These are phyloP conservation scores for Yarrowia sp. DNA, from an alignment of 805 yeast species.

Conservation along the genomic window DNA sequence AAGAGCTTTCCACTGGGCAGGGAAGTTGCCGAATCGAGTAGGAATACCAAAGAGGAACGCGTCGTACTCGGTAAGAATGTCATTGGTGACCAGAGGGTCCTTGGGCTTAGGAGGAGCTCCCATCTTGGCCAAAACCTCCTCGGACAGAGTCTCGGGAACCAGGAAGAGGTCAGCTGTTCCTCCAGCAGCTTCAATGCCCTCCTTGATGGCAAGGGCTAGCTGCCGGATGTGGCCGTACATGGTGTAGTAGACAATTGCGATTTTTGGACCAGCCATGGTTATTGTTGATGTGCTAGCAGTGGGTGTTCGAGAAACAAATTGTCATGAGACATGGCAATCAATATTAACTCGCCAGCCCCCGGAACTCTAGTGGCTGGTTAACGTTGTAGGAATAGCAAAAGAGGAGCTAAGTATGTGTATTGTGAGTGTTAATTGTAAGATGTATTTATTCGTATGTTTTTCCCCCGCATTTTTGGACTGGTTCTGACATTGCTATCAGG, in stretches of 20 bases:
- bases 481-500: background rate
- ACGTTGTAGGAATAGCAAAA: no score
- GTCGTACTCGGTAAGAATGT: slow-evolving; percentile 60
- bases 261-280: slow-evolving; percentile 47
- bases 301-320: no score
- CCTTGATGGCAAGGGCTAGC: slow-evolving; percentile 65
- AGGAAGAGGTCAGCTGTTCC: slow-evolving; percentile 69
- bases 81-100: slow-evolving; percentile 51
- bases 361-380: no score
- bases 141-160: slow-evolving; percentile 72
- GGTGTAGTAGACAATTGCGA: slow-evolving; percentile 78
- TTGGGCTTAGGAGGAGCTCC: slow-evolving; percentile 55
- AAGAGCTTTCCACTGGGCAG: slow-evolving; percentile 72
- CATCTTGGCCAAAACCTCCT: slow-evolving; percentile 56
- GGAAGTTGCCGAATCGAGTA: slow-evolving; percentile 71
- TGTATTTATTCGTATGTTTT: background rate
- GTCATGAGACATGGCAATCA: background rate
- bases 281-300: background rate
- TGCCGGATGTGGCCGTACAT: slow-evolving; percentile 72
- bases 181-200: slow-evolving; percentile 70
- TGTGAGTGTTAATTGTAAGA: no score
- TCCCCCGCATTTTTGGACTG: no score
- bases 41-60: slow-evolving; percentile 77
- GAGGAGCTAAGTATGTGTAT: no score
- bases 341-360: background rate